These are phyloP conservation scores for Huntiella moniliformis DNA, from an alignment of 2,329 filamentous ascomycete species.

Conservation along the genomic window DNA sequence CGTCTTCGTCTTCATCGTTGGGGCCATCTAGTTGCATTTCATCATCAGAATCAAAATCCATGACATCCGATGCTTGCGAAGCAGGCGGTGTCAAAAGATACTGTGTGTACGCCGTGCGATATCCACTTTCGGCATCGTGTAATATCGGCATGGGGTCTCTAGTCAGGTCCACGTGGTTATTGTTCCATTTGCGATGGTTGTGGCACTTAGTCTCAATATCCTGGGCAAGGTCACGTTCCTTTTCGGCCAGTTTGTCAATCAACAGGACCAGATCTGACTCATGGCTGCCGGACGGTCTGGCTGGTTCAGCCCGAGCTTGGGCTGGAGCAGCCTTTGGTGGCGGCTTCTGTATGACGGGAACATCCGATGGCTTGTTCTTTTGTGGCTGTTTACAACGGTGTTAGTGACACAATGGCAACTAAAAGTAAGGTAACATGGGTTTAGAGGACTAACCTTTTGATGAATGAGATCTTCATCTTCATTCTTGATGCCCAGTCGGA, in stretches of 20 bases:
- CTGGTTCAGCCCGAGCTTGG: conserved; percentile 38
- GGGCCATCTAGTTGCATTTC: not conserved
- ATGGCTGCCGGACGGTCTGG: conserved; percentile 16
- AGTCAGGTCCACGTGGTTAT: conserved; percentile 74
- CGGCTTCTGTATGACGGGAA: conserved; percentile 40
- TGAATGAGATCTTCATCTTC: conserved; percentile 91
- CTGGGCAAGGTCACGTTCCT: conserved; percentile 58
- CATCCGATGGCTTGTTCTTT: conserved; percentile 45
- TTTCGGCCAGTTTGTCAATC: conserved; percentile 60
- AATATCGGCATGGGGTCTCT: conserved; percentile 68
- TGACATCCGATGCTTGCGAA: conserved; percentile 33
- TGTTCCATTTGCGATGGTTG: conserved; percentile 83
- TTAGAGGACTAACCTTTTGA: conserved; percentile 42
- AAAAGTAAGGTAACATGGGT: conserved; percentile 6
- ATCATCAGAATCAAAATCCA: conserved; percentile 24
- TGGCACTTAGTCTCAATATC: conserved; percentile 76
- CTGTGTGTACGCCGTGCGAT: conserved; percentile 53
- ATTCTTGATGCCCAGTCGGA: conserved; percentile 71
- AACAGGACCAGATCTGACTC: conserved; percentile 66
- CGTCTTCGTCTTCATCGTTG: conserved; percentile 2
- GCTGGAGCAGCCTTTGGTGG: conserved; percentile 21
- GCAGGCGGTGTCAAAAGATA: conserved; percentile 49
- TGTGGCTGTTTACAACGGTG: conserved; percentile 35
- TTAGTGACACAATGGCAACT: conserved; percentile 16
- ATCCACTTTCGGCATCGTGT: conserved; percentile 38